Evolutionary conservation across 2,329 filamentous ascomycete genomes (phyloP).

Genomic region (Stachybotrys elegans): DNA sequence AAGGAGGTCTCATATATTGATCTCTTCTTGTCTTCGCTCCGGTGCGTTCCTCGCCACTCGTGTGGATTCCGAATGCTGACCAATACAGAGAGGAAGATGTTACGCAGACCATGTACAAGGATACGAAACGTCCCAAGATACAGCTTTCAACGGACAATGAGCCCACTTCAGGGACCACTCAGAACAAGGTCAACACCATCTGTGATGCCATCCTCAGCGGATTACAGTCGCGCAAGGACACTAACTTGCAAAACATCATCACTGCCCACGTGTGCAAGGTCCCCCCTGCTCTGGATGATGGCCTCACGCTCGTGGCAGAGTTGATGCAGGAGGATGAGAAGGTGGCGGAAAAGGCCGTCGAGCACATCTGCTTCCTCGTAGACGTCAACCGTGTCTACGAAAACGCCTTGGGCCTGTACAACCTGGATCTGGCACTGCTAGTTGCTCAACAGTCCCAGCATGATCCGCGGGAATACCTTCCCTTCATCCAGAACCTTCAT

Average conservation of each 20-base stretch:
- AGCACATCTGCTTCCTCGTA: slow-evolving; percentile 95
- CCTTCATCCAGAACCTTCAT: slow-evolving; percentile 86
- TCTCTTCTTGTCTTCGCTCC: slow-evolving; percentile 80
- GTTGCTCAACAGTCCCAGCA: slow-evolving; percentile 95
- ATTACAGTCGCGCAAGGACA: slow-evolving; percentile 55
- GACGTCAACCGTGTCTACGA: slow-evolving; percentile 92
- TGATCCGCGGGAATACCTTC: slow-evolving; percentile 91
- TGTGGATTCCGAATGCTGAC: slow-evolving; percentile 16
- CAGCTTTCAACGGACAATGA: slow-evolving; percentile 9
- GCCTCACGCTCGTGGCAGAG: slow-evolving; percentile 71
- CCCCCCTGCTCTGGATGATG: slow-evolving; percentile 84
- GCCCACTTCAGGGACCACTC: slow-evolving; percentile 9
- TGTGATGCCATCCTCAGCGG: slow-evolving; percentile 77
- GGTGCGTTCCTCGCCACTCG: slow-evolving; percentile 40
- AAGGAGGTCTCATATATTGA: slow-evolving; percentile 79
- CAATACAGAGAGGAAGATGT: slow-evolving; percentile 76
- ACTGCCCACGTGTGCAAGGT: slow-evolving; percentile 92
- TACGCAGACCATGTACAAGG: slow-evolving; percentile 85
- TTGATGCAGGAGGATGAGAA: slow-evolving; percentile 64
- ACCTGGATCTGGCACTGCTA: slow-evolving; percentile 81
- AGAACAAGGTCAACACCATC: slow-evolving; percentile 76
- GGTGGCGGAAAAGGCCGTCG: slow-evolving; percentile 81
- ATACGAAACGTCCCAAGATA: slow-evolving; percentile 56
- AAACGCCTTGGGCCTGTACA: slow-evolving; percentile 82
- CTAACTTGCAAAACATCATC: slow-evolving; percentile 83